Evolutionary conservation across 2,329 filamentous ascomycete genomes (phyloP).

Genomic region (Leptosphaerulina australis): DNA sequence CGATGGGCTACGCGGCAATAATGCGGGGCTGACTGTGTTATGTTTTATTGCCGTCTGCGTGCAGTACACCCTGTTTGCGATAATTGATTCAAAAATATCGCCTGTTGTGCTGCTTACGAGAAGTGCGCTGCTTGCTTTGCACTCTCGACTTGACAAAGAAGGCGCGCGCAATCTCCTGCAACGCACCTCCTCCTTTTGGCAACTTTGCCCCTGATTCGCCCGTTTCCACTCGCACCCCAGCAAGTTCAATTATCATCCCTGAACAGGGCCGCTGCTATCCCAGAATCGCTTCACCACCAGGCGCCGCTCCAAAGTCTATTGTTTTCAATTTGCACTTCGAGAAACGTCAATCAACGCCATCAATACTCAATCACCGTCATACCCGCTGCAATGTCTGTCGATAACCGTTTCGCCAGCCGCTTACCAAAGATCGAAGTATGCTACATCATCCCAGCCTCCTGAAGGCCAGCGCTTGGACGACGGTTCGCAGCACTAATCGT

Average conservation of each 20-base stretch:
- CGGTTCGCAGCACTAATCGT: slow-evolving; percentile 38
- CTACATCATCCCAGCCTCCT: slow-evolving; percentile 26
- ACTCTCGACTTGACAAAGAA: slow-evolving; percentile 29
- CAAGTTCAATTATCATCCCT: slow-evolving; percentile 7
- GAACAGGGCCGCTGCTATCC: slow-evolving; percentile 22
- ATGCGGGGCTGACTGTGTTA: slow-evolving; percentile 11
- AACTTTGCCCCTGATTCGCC: slow-evolving; percentile 22
- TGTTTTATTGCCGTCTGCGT: neutral
- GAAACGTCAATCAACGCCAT: slow-evolving; percentile 30
- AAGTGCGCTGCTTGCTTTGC: slow-evolving; percentile 6
- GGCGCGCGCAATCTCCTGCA: slow-evolving; percentile 40
- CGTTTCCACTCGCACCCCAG: slow-evolving; percentile 11
- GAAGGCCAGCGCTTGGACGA: slow-evolving; percentile 29
- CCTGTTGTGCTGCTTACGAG: slow-evolving; percentile 6
- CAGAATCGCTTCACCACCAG: slow-evolving; percentile 23
- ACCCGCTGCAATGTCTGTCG: slow-evolving; percentile 23
- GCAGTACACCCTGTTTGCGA: slow-evolving; percentile 1
- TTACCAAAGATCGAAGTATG: slow-evolving; percentile 55
- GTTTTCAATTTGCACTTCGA: slow-evolving; percentile 26
- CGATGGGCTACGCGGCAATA: slow-evolving; percentile 17
- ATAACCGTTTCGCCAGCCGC: slow-evolving; percentile 38
- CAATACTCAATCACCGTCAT: slow-evolving; percentile 23
- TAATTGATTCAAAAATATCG: slow-evolving; percentile 7
- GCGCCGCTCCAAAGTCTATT: slow-evolving; percentile 21
- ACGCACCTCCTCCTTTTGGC: slow-evolving; percentile 30